Percentiles rank a stretch among this genome's conserved stretches.
phyloP scores from a whole-genome alignment of 2,329 filamentous ascomycete species.

The Penicillium corylophilum region DNA sequence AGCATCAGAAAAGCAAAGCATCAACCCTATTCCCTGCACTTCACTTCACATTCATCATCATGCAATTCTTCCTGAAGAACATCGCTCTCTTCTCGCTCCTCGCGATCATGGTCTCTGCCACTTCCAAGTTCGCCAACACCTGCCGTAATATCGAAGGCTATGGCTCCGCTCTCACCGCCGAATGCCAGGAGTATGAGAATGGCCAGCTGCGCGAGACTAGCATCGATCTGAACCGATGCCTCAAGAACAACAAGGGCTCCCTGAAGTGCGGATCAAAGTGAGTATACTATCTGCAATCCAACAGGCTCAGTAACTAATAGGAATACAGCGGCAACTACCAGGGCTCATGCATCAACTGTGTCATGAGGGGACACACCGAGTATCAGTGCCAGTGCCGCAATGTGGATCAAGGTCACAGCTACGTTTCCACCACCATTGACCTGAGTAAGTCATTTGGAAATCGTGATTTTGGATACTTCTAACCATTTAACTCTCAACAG shows the following conservation, averaged over 20 bases:
- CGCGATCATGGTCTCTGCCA: conserved; percentile 11
- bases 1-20: background rate
- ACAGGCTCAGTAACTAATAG: background rate
- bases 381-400: conserved; percentile 19
- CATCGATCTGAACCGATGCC: conserved; percentile 19
- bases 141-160: conserved; percentile 16
- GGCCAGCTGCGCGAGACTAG: conserved; percentile 7
- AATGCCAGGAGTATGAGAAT: conserved; percentile 14
- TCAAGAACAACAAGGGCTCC: conserved; percentile 18
- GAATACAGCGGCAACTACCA: conserved; percentile 14
- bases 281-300: background rate
- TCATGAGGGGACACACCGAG: conserved; percentile 13
- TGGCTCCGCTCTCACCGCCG: conserved; percentile 10
- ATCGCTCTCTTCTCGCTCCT: conserved; percentile 16
- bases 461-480: background rate
- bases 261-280: conserved; percentile 19
- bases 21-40: background rate
- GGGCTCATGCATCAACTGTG: conserved; percentile 19
- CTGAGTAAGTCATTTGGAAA: conserved; percentile 9
- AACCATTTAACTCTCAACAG: background rate
- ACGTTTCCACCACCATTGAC: conserved; percentile 14
- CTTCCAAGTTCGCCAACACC: conserved; percentile 19
- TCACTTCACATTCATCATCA: background rate
- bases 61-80: conserved; percentile 17
- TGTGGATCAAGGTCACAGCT: conserved; percentile 9